Conservation (phyloP, 257 asterid genomes). For the Solanum habrochaites region DNA sequence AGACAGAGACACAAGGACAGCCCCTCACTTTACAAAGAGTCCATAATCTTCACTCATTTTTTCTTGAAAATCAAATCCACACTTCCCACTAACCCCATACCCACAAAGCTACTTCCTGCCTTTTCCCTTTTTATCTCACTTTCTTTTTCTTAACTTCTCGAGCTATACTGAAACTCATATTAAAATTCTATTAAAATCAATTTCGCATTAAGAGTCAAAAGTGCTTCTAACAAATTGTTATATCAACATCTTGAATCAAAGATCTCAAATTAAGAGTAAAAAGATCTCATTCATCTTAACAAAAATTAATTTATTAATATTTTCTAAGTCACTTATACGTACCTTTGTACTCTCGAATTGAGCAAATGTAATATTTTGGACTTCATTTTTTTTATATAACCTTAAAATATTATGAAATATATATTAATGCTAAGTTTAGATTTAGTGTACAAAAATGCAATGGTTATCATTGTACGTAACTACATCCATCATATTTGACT, state of each 20-base stretch:
- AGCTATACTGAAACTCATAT: background rate
- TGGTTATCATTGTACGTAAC: background rate
- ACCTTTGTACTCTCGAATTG: background rate
- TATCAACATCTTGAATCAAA: background rate
- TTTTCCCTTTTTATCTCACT: background rate
- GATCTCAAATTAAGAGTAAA: background rate
- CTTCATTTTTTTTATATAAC: no score
- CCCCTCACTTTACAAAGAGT: background rate
- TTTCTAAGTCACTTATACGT: background rate
- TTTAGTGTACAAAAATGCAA: background rate
- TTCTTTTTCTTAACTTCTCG: background rate
- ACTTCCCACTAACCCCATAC: background rate
- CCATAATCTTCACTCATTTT: background rate
- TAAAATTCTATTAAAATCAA: rapidly evolving
- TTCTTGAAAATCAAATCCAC: background rate
- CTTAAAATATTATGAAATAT: background rate
- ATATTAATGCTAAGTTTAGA: background rate
- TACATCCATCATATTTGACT: background rate
- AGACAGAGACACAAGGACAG: background rate
- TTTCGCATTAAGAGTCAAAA: no score
- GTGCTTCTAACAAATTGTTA: no score
- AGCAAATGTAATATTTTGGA: background rate
- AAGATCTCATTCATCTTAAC: rapidly evolving
- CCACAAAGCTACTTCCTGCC: background rate
- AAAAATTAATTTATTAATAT: background rate